phyloP scores from a whole-genome alignment of 192 early-diverging fungal genomes.

The Entomortierella chlamydospora region DNA sequence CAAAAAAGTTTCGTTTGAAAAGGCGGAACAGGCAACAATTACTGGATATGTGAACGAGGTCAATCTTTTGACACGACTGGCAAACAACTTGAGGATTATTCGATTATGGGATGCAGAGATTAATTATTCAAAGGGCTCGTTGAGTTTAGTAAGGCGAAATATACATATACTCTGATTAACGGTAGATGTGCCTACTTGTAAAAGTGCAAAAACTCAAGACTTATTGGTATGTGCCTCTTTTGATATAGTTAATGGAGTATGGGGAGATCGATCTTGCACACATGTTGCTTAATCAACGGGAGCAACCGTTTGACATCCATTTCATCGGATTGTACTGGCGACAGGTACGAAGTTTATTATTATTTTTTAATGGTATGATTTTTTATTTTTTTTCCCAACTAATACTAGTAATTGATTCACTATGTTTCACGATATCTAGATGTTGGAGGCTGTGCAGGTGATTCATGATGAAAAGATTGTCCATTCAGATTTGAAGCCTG shows the following conservation, averaged over 20 bases:
- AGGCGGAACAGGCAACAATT: conserved; percentile 70
- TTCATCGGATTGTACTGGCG: conserved; percentile 89
- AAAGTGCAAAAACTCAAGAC: background rate
- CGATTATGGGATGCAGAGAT: conserved; percentile 82
- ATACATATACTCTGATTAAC: no score
- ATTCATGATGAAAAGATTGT: conserved; percentile 92
- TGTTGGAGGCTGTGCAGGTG: conserved; percentile 88
- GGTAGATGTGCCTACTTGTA: no score
- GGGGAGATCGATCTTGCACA: conserved; percentile 90
- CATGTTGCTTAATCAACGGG: conserved; percentile 63
- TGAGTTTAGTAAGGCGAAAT: conserved; percentile 72
- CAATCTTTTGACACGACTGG: conserved; percentile 73
- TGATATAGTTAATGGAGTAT: conserved; percentile 78
- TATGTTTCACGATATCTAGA: no score
- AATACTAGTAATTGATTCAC: no score
- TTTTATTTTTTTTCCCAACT: no score
- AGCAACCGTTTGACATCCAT: conserved; percentile 71
- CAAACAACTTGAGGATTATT: conserved; percentile 79
- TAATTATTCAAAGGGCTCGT: conserved; percentile 64
- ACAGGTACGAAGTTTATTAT: conserved; percentile 67
- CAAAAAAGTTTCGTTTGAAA: conserved; percentile 84
- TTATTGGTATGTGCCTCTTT: background rate
- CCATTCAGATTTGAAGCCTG: conserved; percentile 95
- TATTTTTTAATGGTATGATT: no score
- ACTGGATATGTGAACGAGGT: conserved; percentile 90